These are phyloP conservation scores for Limonomyces culmigenus DNA, from an alignment of 1,284 basidiomycete genomes.

Conservation along the genomic window DNA sequence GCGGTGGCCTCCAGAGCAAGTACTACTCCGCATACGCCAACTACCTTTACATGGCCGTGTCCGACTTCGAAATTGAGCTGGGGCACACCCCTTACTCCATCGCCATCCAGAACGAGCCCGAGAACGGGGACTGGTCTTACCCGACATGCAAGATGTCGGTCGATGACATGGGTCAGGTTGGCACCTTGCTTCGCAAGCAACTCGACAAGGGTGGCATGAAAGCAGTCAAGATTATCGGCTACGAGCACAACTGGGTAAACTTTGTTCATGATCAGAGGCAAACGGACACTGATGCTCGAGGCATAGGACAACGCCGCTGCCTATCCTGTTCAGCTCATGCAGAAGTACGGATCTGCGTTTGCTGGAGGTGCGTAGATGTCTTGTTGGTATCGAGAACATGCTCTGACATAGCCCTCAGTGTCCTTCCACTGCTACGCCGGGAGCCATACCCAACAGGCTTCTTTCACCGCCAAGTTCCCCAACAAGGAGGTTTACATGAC, in stretches of 20 bases:
- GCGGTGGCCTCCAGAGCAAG: conserved; percentile 19
- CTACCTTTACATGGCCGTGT: conserved; percentile 21
- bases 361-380: background rate
- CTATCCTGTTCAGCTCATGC: background rate
- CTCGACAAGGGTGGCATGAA: conserved; percentile 28
- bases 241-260: conserved; percentile 18
- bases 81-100: conserved; percentile 27
- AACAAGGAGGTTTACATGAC: conserved; percentile 33
- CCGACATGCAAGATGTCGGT: conserved; percentile 24
- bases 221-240: conserved; percentile 11
- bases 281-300: conserved; percentile 15
- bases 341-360: background rate
- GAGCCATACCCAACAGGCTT: conserved; percentile 19
- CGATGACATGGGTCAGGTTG: conserved; percentile 23
- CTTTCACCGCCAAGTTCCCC: conserved; percentile 27
- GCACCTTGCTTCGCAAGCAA: conserved; percentile 20
- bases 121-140: conserved; percentile 26
- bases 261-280: conserved; percentile 28
- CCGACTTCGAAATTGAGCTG: conserved; percentile 24
- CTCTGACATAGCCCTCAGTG: background rate
- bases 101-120: conserved; percentile 21
- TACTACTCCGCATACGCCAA: conserved; percentile 18
- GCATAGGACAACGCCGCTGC: background rate
- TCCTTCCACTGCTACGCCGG: conserved; percentile 35
- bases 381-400: background rate